A percentile compares a stretch with the other conserved stretches of the same genome.
Conservation (phyloP, 805 yeast species). For the Komagataella pastoris region DNA sequence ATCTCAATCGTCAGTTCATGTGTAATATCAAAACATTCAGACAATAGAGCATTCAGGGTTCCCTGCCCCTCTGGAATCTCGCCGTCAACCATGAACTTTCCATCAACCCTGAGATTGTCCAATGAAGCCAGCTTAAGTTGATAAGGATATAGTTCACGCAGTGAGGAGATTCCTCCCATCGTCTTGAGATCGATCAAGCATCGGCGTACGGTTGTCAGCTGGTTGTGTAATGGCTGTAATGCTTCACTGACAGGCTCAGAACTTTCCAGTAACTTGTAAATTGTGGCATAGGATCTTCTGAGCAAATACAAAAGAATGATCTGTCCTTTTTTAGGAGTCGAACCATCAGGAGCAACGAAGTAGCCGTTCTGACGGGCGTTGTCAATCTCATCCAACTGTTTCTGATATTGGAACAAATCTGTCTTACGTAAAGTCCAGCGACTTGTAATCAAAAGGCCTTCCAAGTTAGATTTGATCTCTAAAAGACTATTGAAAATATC, state of each 20-base stretch:
- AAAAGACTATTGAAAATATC: constrained; percentile 52
- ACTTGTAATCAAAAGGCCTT: constrained; percentile 77
- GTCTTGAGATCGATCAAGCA: constrained; percentile 83
- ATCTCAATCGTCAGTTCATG: constrained; percentile 84
- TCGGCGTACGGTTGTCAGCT: constrained; percentile 79
- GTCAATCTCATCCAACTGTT: constrained; percentile 61
- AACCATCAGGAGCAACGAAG: constrained; percentile 22
- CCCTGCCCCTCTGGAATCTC: constrained; percentile 98
- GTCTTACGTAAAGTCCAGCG: constrained; percentile 98
- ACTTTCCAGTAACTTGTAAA: constrained; percentile 79
- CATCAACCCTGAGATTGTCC: constrained; percentile 79
- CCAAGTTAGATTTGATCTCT: constrained; percentile 59
- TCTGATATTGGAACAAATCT: constrained; percentile 77
- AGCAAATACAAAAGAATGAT: constrained; percentile 59
- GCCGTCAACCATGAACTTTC: constrained; percentile 79
- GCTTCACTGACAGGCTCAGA: constrained; percentile 95
- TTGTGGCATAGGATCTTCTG: constrained; percentile 82
- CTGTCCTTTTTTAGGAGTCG: constrained; percentile 32
- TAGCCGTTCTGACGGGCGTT: constrained; percentile 51
- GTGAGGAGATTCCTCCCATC: constrained; percentile 80
- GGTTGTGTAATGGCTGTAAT: constrained; percentile 86
- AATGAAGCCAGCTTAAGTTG: constrained; percentile 87
- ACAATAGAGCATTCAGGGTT: constrained; percentile 75
- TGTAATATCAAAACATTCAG: constrained; percentile 88
- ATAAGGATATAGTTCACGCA: constrained; percentile 88